Percentiles rank a stretch among this genome's conserved stretches.
phyloP scores from a whole-genome alignment of 768 basidiomycete species.

The Leccinum aurantiacum region DNA sequence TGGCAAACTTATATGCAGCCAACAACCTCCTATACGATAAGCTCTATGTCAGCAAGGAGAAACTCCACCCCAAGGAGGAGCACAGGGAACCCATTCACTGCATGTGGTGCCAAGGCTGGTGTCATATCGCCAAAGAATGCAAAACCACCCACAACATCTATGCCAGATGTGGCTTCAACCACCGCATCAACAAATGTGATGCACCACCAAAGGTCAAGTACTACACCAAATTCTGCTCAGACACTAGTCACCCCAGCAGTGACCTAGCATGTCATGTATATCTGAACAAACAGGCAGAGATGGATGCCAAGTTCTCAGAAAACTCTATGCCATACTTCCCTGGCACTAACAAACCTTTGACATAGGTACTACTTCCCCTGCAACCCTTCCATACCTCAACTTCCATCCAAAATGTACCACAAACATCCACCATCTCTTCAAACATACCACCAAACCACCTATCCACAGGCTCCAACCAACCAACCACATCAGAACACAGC shows the following conservation, averaged over 20 bases:
- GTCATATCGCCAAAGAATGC: not conserved
- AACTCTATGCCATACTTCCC: slow-evolving; percentile 9
- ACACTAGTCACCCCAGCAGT: not conserved
- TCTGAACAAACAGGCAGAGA: not conserved
- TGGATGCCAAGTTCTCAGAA: slow-evolving; percentile 3
- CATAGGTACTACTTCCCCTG: not conserved
- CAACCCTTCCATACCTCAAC: no score
- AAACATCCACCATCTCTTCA: no score
- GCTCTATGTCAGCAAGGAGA: not conserved
- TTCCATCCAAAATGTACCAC: no score
- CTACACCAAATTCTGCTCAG: not conserved
- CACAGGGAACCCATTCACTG: not conserved
- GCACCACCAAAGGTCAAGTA: rapidly evolving
- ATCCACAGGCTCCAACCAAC: no score
- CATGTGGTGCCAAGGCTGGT: not conserved
- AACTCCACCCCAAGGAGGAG: slow-evolving; percentile 3
- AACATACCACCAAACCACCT: no score
- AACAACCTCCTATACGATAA: not conserved
- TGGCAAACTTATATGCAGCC: rapidly evolving
- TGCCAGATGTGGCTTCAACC: not conserved
- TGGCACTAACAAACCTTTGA: slow-evolving; percentile 1
- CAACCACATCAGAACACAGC: no score
- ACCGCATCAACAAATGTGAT: not conserved
- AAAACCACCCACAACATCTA: not conserved
- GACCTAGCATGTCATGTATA: not conserved